phyloP scores from a whole-genome alignment of 176 grass and related monocot genomes.

The Juncus effusus region DNA sequence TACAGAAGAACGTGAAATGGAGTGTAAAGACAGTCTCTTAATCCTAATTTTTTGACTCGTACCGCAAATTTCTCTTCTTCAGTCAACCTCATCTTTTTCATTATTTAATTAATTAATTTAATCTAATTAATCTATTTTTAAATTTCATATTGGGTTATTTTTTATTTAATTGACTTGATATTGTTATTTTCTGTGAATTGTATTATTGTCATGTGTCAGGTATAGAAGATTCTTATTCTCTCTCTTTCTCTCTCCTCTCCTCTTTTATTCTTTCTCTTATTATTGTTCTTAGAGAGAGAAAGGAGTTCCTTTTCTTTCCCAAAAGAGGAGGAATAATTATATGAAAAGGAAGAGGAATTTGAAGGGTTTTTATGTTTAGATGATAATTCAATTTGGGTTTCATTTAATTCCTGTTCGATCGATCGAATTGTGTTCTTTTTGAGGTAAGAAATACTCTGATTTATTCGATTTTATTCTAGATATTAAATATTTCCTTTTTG shows the following conservation, averaged over 20 bases:
- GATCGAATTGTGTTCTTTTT: constrained; percentile 7
- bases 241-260: constrained; percentile 14
- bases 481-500: constrained; percentile 17
- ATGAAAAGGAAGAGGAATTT: background rate
- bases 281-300: background rate
- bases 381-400: constrained; percentile 22
- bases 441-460: constrained; percentile 10
- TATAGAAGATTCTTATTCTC: constrained; percentile 34
- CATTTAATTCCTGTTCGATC: constrained; percentile 6
- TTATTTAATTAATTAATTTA: background rate
- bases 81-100: constrained; percentile 26
- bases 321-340: background rate
- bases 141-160: constrained; percentile 15
- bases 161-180: constrained; percentile 15
- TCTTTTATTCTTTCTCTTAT: constrained; percentile 14
- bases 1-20: background rate
- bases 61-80: constrained; percentile 5
- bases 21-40: constrained; percentile 20
- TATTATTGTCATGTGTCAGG: constrained; percentile 3
- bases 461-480: constrained; percentile 4
- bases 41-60: constrained; percentile 23
- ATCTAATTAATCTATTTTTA: too few species aligned
- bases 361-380: constrained; percentile 5
- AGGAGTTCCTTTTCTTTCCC: background rate
- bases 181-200: background rate